Conservation (phyloP, 2,329 filamentous ascomycete genomes). For the Aphanoascus verrucosus region DNA sequence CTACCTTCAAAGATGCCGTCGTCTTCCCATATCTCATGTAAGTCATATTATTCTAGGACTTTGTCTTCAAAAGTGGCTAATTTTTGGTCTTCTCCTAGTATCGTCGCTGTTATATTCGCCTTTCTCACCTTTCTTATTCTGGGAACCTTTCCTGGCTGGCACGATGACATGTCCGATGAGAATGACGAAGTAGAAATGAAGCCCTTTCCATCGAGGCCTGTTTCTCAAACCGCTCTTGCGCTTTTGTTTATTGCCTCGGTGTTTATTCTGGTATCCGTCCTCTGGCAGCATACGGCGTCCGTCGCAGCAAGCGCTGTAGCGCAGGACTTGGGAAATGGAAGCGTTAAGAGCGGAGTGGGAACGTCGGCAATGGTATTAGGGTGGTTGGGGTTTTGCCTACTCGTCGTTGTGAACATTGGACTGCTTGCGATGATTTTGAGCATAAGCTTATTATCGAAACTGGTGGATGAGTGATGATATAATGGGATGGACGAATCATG, state of each 20-base stretch:
- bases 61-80: constrained; percentile 11
- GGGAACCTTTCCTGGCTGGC: constrained; percentile 94
- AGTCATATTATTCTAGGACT: constrained; percentile 26
- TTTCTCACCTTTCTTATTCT: constrained; percentile 92
- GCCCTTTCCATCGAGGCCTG: constrained; percentile 81
- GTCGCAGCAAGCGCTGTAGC: constrained; percentile 90
- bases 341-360: constrained; percentile 77
- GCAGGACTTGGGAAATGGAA: constrained; percentile 84
- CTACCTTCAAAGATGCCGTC: constrained; percentile 96
- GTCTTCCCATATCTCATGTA: constrained; percentile 95
- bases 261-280: constrained; percentile 54
- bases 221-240: constrained; percentile 83
- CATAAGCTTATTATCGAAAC: constrained; percentile 63
- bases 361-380: constrained; percentile 92
- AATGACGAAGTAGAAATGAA: constrained; percentile 85
- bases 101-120: constrained; percentile 94
- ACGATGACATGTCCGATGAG: constrained; percentile 67
- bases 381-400: constrained; percentile 88
- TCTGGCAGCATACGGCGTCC: constrained; percentile 72
- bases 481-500: neutral
- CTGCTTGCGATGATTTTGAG: constrained; percentile 93
- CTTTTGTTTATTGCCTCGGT: constrained; percentile 69
- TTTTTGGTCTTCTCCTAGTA: constrained; percentile 42
- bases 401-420: constrained; percentile 93
- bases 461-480: constrained; percentile 34